Evolutionary conservation across 768 basidiomycete species (phyloP), one percentile per base, ranked within the genome.

Genomic region (Suillus cothurnatus): DNA sequence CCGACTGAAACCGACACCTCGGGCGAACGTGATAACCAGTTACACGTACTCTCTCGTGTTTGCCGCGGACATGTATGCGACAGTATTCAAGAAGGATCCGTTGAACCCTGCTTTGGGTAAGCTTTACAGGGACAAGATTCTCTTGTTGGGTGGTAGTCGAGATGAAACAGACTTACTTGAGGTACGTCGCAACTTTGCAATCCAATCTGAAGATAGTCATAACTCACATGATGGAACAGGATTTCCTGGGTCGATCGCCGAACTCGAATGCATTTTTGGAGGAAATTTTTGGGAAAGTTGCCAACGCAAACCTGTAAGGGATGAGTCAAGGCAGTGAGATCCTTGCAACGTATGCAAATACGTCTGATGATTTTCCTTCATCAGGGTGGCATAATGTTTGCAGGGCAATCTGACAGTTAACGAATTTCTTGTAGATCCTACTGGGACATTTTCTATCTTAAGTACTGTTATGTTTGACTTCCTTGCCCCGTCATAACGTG

Each of bases 81-180:
- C 92, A 2, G 85, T 95, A n/a, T 95, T 95, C 81, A 89, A 91
- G 71, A 80, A 81, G 38, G 90, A 92, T 70, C 93, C 93, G n/a
- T 80, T 95, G 63, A 86, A 89, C 71, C 86, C 90, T 1, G 78
- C 75, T 31, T 84, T 86, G 19, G 93, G 94, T 5, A 80, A 82
- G 67, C 79, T 76, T 32, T 96, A 95, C 73, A 85, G 93, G 3
- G 84, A 91, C 66, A 88, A 88, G 75, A 94, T 96, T 66, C 81
- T 95, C 21, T 75, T 78, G 39, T 84, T 85, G 11, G 93, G 94
- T 31, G 92, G 91, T 34, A 91, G 88, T 68, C 85, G 90, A 15
- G 93, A 95, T 67, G 94, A 94, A 69, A 76, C 87, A 63, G 89
- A 92, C 55, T 90, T 89, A 21, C 82, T 95, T 64, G 83, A 90